Percentiles rank a stretch among this genome's conserved stretches.
Evolutionary conservation across 129 eudicot genomes (phyloP).

Genomic region (Silybum marianum): DNA sequence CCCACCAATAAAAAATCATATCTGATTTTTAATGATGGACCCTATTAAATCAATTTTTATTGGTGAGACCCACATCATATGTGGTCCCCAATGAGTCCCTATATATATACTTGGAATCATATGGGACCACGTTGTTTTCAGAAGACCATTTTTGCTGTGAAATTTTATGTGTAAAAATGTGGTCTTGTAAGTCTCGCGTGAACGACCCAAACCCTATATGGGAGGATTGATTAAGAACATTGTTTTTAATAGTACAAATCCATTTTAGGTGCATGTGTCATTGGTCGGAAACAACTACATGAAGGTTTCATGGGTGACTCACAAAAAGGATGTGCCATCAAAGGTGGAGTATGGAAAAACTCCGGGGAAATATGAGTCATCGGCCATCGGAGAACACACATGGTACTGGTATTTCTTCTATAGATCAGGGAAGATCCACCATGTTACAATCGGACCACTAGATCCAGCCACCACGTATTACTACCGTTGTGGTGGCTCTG

Average conservation of each 20-base stretch:
- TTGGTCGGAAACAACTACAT: conserved; percentile 53
- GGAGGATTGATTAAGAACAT: no score
- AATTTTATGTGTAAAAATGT: no score
- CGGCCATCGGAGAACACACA: conserved; percentile 54
- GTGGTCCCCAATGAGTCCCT: no score
- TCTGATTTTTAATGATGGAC: no score
- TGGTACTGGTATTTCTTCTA: conserved; percentile 51
- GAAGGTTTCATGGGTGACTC: conserved; percentile 66
- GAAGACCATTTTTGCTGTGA: no score
- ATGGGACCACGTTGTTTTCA: no score
- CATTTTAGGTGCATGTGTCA: conserved; percentile 62
- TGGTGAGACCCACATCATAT: no score
- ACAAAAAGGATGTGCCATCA: conserved; percentile 35
- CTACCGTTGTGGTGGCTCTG: conserved; percentile 63
- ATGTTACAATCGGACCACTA: conserved; percentile 59
- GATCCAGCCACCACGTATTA: conserved; percentile 57
- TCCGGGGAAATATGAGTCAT: conserved; percentile 42
- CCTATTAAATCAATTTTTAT: no score
- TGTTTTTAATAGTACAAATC: background rate
- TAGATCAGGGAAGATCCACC: conserved; percentile 54
- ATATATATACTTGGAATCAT: no score
- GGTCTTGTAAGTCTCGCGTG: no score
- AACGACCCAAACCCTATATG: no score
- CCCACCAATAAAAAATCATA: no score
- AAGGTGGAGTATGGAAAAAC: conserved; percentile 56